Percentiles rank a stretch among this genome's conserved stretches.
Evolutionary conservation across 78 protist species (phyloP).

Genomic region (Dictyostelium purpureum): DNA sequence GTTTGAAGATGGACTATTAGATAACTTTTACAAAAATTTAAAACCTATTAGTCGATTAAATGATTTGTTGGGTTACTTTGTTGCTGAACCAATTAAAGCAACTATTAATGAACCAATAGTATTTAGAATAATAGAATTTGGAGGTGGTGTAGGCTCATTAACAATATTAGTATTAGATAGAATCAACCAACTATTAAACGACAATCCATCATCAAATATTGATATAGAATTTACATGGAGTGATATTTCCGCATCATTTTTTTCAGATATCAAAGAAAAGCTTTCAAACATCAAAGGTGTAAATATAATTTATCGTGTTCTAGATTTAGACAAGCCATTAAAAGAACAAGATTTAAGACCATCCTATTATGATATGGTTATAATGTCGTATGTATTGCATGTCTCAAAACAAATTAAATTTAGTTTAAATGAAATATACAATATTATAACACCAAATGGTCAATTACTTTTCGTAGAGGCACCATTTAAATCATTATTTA

Average conservation of each 20-base stretch:
- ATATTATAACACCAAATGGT: neutral
- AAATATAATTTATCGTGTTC: neutral
- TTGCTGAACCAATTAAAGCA: neutral
- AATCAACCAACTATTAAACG: neutral
- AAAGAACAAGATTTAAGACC: neutral
- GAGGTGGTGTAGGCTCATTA: neutral
- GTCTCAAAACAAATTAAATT: neutral
- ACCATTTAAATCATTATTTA: neutral
- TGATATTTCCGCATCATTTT: neutral
- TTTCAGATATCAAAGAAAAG: neutral
- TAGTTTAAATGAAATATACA: neutral
- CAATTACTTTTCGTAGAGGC: neutral
- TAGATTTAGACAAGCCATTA: neutral
- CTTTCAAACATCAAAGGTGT: neutral
- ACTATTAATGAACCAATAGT: neutral
- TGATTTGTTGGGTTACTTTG: too few species aligned
- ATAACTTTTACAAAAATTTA: neutral
- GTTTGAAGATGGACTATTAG: neutral
- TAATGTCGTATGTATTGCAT: neutral
- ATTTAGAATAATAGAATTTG: neutral
- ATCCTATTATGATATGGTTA: neutral
- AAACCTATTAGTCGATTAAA: too few species aligned
- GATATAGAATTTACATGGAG: neutral
- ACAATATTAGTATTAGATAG: neutral
- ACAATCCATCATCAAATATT: neutral